Conservation (phyloP, 1,284 basidiomycete species). For the Cryptococcus maquisensis region DNA sequence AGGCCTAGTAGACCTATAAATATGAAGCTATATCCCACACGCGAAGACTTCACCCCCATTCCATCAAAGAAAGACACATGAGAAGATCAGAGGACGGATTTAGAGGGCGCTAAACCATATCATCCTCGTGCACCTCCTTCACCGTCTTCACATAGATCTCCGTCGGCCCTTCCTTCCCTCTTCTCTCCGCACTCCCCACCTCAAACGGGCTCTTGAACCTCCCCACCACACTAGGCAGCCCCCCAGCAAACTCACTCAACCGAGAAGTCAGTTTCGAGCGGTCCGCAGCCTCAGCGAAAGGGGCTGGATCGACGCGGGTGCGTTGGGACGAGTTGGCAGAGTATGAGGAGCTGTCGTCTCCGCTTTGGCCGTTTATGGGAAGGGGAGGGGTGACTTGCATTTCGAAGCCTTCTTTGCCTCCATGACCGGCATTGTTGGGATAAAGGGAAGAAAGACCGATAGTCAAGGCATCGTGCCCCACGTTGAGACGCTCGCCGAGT, state of each 20-base stretch:
- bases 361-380: background rate
- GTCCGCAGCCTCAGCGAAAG: slow-evolving; percentile 17
- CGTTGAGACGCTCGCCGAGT: slow-evolving; percentile 28
- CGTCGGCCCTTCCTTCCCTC: slow-evolving; percentile 9
- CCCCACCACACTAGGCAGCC: slow-evolving; percentile 19
- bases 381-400: slow-evolving; percentile 8
- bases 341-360: background rate
- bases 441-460: background rate
- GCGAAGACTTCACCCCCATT: no score
- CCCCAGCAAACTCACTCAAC: slow-evolving; percentile 17
- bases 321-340: background rate
- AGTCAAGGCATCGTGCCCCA: slow-evolving; percentile 17
- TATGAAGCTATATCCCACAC: no score
- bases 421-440: no score
- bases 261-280: slow-evolving; percentile 11
- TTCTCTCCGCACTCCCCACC: background rate
- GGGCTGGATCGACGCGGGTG: slow-evolving; percentile 8
- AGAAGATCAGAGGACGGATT: no score
- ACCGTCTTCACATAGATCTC: slow-evolving; percentile 21
- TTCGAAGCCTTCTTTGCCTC: slow-evolving; percentile 1
- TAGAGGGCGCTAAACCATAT: no score
- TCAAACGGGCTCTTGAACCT: slow-evolving; percentile 26
- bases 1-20: no score
- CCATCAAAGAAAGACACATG: no score
- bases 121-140: slow-evolving; percentile 11